Percentiles rank a stretch among this genome's conserved stretches.
phyloP scores from a whole-genome alignment of 139 green algal genomes.

The Monoraphidium neglectum region DNA sequence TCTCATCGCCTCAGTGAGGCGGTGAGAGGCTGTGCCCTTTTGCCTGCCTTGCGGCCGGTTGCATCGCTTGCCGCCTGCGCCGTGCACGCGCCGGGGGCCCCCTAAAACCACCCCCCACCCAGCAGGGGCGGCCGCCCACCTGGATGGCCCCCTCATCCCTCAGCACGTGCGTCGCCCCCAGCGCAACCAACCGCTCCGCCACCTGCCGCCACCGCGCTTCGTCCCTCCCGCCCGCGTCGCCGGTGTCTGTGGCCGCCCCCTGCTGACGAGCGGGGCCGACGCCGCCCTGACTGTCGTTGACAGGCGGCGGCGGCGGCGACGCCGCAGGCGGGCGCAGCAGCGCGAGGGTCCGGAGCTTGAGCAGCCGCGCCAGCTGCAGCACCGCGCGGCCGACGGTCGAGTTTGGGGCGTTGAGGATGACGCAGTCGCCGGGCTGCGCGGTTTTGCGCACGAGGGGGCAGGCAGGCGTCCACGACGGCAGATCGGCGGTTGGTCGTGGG shows the following conservation, averaged over 20 bases:
- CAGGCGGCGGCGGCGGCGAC: not conserved
- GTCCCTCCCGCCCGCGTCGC: too few species aligned
- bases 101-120: not conserved
- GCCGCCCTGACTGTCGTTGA: too few species aligned
- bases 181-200: conserved; percentile 43
- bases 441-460: too few species aligned
- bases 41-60: not conserved
- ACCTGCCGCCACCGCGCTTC: not conserved
- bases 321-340: conserved; percentile 23
- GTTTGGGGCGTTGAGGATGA: conserved; percentile 91
- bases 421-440: conserved; percentile 77
- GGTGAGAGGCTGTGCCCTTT: not conserved
- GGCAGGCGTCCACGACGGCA: too few species aligned
- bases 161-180: conserved; percentile 78
- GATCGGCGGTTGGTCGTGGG: too few species aligned
- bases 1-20: not conserved
- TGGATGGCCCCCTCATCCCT: conserved; percentile 66
- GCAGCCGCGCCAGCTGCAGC: conserved; percentile 82
- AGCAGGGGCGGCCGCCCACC: conserved; percentile 19
- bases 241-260: too few species aligned
- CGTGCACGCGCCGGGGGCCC: not conserved
- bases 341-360: conserved; percentile 70
- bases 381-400: conserved; percentile 78
- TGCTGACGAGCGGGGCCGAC: too few species aligned
- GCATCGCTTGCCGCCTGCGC: not conserved